Base-by-base conservation (phyloP, 202 grass and related monocot genomes). In the Digitaria exilis region DNA sequence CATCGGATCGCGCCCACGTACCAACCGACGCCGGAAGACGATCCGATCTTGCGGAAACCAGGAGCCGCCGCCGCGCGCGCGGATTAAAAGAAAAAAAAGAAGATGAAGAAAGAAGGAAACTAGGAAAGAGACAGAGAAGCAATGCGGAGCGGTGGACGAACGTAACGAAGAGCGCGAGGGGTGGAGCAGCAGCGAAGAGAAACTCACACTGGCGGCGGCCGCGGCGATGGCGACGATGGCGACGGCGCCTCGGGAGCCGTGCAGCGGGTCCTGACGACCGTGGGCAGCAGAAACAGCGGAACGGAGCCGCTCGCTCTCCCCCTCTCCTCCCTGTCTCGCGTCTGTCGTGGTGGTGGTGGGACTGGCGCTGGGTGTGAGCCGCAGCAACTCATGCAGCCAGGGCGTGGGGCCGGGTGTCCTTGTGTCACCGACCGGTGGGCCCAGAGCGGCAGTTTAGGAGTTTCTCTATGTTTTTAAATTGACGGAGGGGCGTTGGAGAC, bases 221-320 rank as follows among this genome's bases (percentile, higher is more conserved):
- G 9, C 35, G 58, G 35, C n/a, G 72, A 32, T 0, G 65, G 18
- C 28, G 60, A 7, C 13, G 65, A 6, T 2, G 43, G 62, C 70
- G 69, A 14, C 26, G 69, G 51, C 66, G 80, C 68, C 80, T 88
- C 75, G 75, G 68, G 58, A 30, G 49, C 7, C 75, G 75, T 80
- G 86, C 52, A 19, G 71, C 19, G 25, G 28, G 70, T 28, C 15
- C 48, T 22, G 17, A 78, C 71, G 61, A 69, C 51, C 56, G 55
- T 52, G 43, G 30, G 18, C 79, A 71, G 18, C 79, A 71, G 65
- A 19, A 66, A 78, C 44, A 26, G 80, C 54, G 74, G 74, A 65
- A 73, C 65, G 48, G 69, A 31, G 25, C 15, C 16, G 28, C 69
- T 48, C 13, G 8, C 49, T 24, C 45, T 17, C 6, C n/a, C 51